Base-by-base conservation (phyloP, 1,139 yeast species). In the Yarrowia galli region DNA sequence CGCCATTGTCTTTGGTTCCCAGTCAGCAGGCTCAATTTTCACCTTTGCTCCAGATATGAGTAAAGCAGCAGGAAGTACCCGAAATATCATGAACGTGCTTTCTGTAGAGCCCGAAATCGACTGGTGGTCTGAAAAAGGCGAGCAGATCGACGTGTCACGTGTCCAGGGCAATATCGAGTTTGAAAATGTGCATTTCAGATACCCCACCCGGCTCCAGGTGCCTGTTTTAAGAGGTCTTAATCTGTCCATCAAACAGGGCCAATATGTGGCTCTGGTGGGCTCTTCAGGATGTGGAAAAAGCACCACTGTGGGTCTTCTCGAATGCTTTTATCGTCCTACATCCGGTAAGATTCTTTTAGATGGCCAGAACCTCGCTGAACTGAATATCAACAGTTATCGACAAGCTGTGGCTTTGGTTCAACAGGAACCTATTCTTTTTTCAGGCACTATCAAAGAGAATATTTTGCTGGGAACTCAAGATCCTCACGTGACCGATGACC, bases 221-320 rank as follows among this genome's bases (percentile, higher is more conserved):
- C 82, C 84, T 16, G 89, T 93, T 13, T 87, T 93, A 75, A 83
- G 86, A 38, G 85, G 89, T 15, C 76, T 92, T 66, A 84, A 87
- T 71, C 82, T 93, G 71, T 84, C 81, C 35, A 88, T 93, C 69
- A 84, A 86, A 68, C 82, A 87, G 61, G 98, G 98, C 2, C 92
- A 96, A 69, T 91, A 91, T 74, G 91, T 92, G 40, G 96, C 98
- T 72, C 84, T 93, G 71, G 98, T 93, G 3, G 99, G 98, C 0
- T 96, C 98, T 1, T 91, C 97, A 6, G 99, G 99, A 4, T 87
- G 96, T 73, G 98, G 98, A 49, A 93, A 93, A 78, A 90, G 97
- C 2, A 93, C 98, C 0, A 88, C 96, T 38, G 89, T 96, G 15
- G 90, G 93, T 32, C 80, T 93, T 67, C 79, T 92, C 67, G 84